These are phyloP conservation scores for Dionaea muscipula DNA, from an alignment of 179 eudicot species.

Conservation along the genomic window DNA sequence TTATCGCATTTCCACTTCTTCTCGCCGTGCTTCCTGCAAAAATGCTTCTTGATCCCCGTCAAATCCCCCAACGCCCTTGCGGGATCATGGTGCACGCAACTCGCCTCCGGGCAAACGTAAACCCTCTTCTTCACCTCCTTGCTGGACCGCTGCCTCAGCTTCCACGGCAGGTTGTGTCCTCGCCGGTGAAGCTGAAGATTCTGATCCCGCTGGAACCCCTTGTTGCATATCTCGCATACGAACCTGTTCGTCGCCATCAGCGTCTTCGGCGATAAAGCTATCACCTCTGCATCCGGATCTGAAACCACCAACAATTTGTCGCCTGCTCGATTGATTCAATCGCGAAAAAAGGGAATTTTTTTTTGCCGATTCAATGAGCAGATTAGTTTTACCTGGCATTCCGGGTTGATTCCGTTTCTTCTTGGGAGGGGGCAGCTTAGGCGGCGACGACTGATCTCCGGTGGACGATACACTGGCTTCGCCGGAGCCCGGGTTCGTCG, in stretches of 20 bases:
- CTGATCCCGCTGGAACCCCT: constrained; percentile 41
- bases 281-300: constrained; percentile 46
- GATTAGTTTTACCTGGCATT: constrained; percentile 56
- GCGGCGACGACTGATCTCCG: constrained; percentile 35
- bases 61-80: constrained; percentile 32
- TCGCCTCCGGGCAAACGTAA: constrained; percentile 31
- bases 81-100: constrained; percentile 38
- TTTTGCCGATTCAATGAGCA: background rate
- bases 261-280: constrained; percentile 34
- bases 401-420: constrained; percentile 88
- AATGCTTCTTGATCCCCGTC: constrained; percentile 43
- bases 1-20: constrained; percentile 41
- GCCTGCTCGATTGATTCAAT: background rate
- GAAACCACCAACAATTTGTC: background rate
- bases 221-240: constrained; percentile 36
- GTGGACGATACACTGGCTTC: constrained; percentile 59
- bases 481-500: constrained; percentile 38
- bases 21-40: constrained; percentile 37
- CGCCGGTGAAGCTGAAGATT: constrained; percentile 37
- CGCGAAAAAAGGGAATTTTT: too few species aligned
- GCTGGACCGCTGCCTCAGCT: constrained; percentile 29
- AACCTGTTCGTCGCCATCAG: constrained; percentile 38
- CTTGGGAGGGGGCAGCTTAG: constrained; percentile 24
- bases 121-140: constrained; percentile 33
- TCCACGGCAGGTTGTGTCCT: constrained; percentile 42